phyloP scores from a whole-genome alignment of 768 basidiomycete genomes.

The Cyclocybe aegerita region DNA sequence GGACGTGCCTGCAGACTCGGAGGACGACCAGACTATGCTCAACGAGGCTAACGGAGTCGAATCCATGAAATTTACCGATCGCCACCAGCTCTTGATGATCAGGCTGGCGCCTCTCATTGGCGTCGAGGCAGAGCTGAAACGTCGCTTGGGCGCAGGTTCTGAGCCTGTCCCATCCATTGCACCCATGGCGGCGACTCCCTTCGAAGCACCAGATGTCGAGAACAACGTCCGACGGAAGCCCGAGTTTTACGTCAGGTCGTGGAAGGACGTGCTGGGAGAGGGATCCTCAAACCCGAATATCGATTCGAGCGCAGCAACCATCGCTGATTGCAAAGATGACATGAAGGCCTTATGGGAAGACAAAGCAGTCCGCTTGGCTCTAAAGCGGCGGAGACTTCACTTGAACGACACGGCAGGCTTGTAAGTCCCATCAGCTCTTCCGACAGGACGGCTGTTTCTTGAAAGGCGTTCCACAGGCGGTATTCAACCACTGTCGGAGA shows the following conservation, averaged over 20 bases:
- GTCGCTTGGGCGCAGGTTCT: slow-evolving; percentile 49
- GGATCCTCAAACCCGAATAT: slow-evolving; percentile 7
- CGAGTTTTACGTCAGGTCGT: slow-evolving; percentile 57
- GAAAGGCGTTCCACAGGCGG: too few relatives aligned
- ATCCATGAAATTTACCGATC: slow-evolving; percentile 44
- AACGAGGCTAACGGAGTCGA: slow-evolving; percentile 23
- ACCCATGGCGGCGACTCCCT: slow-evolving; percentile 48
- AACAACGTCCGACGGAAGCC: slow-evolving; percentile 24
- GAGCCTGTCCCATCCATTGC: slow-evolving; percentile 31
- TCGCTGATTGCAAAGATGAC: slow-evolving; percentile 63
- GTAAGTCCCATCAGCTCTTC: slow-evolving; percentile 35
- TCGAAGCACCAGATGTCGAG: slow-evolving; percentile 31
- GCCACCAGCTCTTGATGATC: slow-evolving; percentile 52
- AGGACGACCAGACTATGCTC: slow-evolving; percentile 28
- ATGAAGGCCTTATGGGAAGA: slow-evolving; percentile 66
- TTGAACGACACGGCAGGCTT: slow-evolving; percentile 68
- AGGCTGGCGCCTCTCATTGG: slow-evolving; percentile 62
- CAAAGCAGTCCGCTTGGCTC: slow-evolving; percentile 44
- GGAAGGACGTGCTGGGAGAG: slow-evolving; percentile 40
- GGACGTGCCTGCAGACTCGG: slow-evolving; percentile 28
- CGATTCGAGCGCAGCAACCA: slow-evolving; percentile 44
- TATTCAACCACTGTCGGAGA: too few relatives aligned
- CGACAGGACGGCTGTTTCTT: too few relatives aligned
- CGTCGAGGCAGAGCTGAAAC: slow-evolving; percentile 65
- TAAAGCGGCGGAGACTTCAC: slow-evolving; percentile 46